Percentiles rank a stretch among this genome's conserved stretches.
Conservation (phyloP, 2,329 filamentous ascomycete genomes). For the Knufia petricola region DNA sequence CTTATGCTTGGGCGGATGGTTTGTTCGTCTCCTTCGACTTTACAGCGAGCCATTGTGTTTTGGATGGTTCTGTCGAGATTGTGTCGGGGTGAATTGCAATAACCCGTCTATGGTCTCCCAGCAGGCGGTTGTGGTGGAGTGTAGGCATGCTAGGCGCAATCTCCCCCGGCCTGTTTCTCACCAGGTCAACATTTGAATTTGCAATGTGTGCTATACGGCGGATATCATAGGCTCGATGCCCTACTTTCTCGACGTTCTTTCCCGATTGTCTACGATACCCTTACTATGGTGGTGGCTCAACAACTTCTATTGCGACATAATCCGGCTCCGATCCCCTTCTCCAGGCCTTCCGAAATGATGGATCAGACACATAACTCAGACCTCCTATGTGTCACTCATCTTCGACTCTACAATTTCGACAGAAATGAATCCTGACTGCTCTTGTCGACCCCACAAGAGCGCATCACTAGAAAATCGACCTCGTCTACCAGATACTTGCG, state of each 20-base stretch:
- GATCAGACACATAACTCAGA: neutral
- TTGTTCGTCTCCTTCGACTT: constrained; percentile 13
- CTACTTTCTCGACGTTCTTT: constrained; percentile 2
- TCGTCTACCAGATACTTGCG: constrained; percentile 1
- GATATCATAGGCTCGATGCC: constrained; percentile 2
- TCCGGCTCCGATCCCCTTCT: neutral
- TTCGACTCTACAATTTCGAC: neutral
- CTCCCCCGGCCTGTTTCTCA: neutral
- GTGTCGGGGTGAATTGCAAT: constrained; percentile 1
- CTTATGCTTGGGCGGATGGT: constrained; percentile 15
- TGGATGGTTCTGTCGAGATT: constrained; percentile 1
- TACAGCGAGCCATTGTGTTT: constrained; percentile 2
- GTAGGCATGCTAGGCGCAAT: neutral
- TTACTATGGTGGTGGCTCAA: constrained; percentile 4
- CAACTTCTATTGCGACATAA: constrained; percentile 1
- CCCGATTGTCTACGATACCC: constrained; percentile 8
- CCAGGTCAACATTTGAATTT: neutral
- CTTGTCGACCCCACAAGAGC: constrained; percentile 14
- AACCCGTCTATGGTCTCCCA: constrained; percentile 8
- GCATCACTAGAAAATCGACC: neutral
- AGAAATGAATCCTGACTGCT: neutral
- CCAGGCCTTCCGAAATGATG: neutral
- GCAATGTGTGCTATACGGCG: neutral
- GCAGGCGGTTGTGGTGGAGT: neutral
- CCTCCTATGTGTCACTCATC: neutral